Evolutionary conservation across 2,329 filamentous ascomycete genomes (phyloP).

Genomic region (Clonostachys rhizophaga): DNA sequence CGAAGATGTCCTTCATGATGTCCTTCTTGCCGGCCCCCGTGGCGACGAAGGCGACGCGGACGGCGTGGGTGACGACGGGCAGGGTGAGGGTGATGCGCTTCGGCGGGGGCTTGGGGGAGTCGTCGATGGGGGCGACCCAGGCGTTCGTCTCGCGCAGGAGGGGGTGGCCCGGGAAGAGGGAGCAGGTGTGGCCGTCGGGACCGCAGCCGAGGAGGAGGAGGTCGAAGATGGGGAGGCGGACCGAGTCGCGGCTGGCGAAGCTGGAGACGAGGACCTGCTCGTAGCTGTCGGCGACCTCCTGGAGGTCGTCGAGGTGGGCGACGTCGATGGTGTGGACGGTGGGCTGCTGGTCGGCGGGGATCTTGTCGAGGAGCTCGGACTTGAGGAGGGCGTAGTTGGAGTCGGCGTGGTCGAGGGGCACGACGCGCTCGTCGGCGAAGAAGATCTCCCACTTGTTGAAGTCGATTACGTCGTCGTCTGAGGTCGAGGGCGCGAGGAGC

Average conservation of each 20-base stretch:
- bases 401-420: slow-evolving; percentile 85
- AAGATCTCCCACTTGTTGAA: slow-evolving; percentile 96
- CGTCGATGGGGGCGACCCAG: slow-evolving; percentile 88
- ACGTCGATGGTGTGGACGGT: slow-evolving; percentile 75
- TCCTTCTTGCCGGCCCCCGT: slow-evolving; percentile 88
- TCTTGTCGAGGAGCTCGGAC: slow-evolving; percentile 81
- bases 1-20: slow-evolving; percentile 88
- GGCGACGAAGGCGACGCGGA: slow-evolving; percentile 86
- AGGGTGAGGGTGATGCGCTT: slow-evolving; percentile 88
- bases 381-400: slow-evolving; percentile 92
- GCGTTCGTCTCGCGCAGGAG: slow-evolving; percentile 81
- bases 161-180: slow-evolving; percentile 85
- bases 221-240: slow-evolving; percentile 93
- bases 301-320: slow-evolving; percentile 63
- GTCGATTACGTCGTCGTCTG: slow-evolving; percentile 58
- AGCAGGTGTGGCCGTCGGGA: slow-evolving; percentile 96
- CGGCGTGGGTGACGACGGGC: slow-evolving; percentile 82
- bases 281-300: slow-evolving; percentile 92
- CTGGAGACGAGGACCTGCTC: slow-evolving; percentile 80
- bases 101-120: slow-evolving; percentile 92
- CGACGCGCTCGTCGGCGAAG: slow-evolving; percentile 95
- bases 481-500: slow-evolving; percentile 55
- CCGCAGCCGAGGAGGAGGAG: slow-evolving; percentile 90
- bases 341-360: slow-evolving; percentile 64
- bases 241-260: slow-evolving; percentile 89